Base-by-base conservation (phyloP, 371 early-diverging fungal genomes). In the Mucor ambiguus region DNA sequence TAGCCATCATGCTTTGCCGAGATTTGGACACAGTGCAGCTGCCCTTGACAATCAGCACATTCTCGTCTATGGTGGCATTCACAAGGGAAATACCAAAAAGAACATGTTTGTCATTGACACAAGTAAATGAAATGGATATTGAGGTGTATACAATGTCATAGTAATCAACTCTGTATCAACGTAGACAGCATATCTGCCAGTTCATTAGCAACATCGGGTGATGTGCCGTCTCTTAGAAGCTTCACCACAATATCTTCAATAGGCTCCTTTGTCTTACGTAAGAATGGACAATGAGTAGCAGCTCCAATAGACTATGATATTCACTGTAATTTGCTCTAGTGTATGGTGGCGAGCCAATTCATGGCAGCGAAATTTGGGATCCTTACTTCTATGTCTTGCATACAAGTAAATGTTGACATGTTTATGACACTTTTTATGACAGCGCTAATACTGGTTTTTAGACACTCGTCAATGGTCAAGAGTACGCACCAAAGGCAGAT, bases 61-160 rank as follows among this genome's bases (percentile, higher is more conserved):
- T 57, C 74, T 77, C 54, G 46, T 83, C 37, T 85, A 76, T 75
- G 85, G 85, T 37, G 87, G 87, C 10, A 46, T 77, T 18, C 68
- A 74, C 49, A 74, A 69, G 57, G 74, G 72, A 7, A 66, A 66
- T 0, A 64, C 69, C 2, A 81, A 76, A 35, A 74, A 76, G 59
- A 83, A 87, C 30, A 44, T 81, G 60, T 82, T 83, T 73, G 66
- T 79, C 12, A 75, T 87, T 62, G 84, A 85, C 58, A 80, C 78
- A 26, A 76, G 87, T 83, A 81, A 63, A 32, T 24, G n/a, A 20
- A 30, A 12, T 12, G 20, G 33, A 20, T 4, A 4, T 0, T 14
- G 20, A 0, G 37, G 4, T 2, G 9, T 9, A 46, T 3, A 46
- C 10, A 1, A 22, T 9, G 46, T 4, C n/a, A 46, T 46, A 46